Conservation (phyloP, 179 eudicot species). For the Spinacia oleracea region DNA sequence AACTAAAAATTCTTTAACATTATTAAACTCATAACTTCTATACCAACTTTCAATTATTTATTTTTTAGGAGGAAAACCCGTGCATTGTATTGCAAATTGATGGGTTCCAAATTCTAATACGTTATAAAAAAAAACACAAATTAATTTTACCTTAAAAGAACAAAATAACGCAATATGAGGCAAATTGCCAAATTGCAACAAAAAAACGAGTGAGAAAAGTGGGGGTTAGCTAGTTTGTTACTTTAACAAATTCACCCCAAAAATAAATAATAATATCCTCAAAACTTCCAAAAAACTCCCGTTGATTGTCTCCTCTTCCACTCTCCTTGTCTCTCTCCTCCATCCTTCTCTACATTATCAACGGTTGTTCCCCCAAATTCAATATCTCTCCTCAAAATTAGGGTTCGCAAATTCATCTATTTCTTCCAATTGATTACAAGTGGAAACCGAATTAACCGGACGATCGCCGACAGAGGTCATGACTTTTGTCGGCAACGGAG, state of each 20-base stretch:
- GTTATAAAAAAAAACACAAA: too few species aligned
- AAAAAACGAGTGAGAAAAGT: background rate
- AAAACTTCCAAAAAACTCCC: constrained; percentile 6
- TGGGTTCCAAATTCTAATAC: too few species aligned
- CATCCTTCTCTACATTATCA: background rate
- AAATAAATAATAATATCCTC: background rate
- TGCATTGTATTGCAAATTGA: too few species aligned
- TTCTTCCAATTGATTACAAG: background rate
- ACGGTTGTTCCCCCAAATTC: constrained; percentile 14
- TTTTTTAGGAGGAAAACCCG: too few species aligned
- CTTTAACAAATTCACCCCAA: constrained; percentile 12
- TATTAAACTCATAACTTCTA: too few species aligned
- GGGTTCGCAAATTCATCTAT: constrained; percentile 23
- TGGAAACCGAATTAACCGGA: constrained; percentile 19
- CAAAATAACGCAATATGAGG: too few species aligned
- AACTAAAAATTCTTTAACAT: too few species aligned
- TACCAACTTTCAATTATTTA: too few species aligned
- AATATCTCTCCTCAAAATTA: background rate
- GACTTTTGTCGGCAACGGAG: constrained; percentile 42
- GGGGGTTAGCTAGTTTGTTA: too few species aligned
- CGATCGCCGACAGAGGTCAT: constrained; percentile 35
- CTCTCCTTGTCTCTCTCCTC: constrained; percentile 5
- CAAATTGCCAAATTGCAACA: constrained; percentile 9
- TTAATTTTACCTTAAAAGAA: too few species aligned
- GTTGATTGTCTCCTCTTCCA: background rate